A percentile compares a stretch with the other conserved stretches of the same genome.
Conservation (phyloP, 257 asterid species). For the Solanum raphanifolium region DNA sequence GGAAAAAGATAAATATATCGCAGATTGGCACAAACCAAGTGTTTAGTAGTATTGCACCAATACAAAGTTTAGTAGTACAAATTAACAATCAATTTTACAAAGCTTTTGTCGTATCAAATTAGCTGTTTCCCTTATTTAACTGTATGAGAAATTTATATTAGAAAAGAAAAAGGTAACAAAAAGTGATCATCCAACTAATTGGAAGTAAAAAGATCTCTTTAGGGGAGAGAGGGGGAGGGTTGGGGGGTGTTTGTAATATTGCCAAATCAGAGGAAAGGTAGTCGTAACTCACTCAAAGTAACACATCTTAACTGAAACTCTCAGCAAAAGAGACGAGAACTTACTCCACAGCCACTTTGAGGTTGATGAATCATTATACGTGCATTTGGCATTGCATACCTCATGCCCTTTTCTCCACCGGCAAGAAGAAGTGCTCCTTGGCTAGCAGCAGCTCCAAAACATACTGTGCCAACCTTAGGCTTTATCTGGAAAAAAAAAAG, state of each 20-base stretch:
- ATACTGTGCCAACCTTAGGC: conserved; percentile 95
- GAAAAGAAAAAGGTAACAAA: neutral
- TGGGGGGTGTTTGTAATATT: neutral
- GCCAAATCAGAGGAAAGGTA: neutral
- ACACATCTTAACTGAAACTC: neutral
- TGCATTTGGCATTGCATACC: conserved; percentile 95
- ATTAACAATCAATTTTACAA: neutral
- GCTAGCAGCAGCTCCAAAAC: conserved; percentile 95
- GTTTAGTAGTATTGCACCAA: neutral
- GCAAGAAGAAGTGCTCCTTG: conserved; percentile 96
- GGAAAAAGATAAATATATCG: neutral
- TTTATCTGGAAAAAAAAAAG: conserved; percentile 48
- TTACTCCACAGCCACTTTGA: conserved; percentile 92
- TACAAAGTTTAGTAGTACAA: neutral
- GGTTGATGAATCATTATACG: conserved; percentile 98
- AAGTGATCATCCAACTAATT: neutral
- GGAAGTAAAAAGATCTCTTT: neutral
- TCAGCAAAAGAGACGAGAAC: conserved; percentile 6
- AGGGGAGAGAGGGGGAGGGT: neutral
- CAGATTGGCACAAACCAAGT: neutral
- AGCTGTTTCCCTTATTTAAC: neutral
- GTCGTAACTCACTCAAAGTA: neutral
- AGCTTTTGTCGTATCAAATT: neutral
- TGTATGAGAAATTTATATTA: neutral
- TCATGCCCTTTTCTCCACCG: conserved; percentile 97